Evolutionary conservation across 1,284 basidiomycete genomes (phyloP).

Genomic region (Ustilago curta): DNA sequence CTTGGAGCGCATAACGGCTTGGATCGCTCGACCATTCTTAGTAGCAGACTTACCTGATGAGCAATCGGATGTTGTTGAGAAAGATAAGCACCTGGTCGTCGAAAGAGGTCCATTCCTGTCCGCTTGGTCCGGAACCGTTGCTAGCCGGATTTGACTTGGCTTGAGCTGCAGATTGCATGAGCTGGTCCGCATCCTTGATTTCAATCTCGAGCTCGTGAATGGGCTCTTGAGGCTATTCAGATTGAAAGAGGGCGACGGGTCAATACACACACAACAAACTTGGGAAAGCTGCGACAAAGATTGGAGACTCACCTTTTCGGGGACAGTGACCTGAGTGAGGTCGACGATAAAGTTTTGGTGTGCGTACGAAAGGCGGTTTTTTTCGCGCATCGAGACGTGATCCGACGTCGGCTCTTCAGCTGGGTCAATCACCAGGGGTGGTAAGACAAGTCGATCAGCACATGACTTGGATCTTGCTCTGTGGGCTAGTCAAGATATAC

Average conservation of each 20-base stretch:
- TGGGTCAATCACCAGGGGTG: too few species aligned
- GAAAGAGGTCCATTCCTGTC: conserved; percentile 61
- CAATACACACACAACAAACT: neutral
- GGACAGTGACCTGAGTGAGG: conserved; percentile 84
- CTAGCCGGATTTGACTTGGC: conserved; percentile 20
- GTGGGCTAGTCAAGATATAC: too few species aligned
- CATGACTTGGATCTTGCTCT: too few species aligned
- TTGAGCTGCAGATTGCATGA: conserved; percentile 70
- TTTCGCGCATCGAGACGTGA: conserved; percentile 73
- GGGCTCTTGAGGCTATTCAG: conserved; percentile 49
- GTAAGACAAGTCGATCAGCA: too few species aligned
- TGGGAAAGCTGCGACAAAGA: too few species aligned
- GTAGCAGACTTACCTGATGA: conserved; percentile 36
- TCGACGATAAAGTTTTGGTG: conserved; percentile 94
- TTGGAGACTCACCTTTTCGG: conserved; percentile 46
- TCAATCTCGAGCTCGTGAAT: conserved; percentile 75
- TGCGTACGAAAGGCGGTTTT: conserved; percentile 93
- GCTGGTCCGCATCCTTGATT: conserved; percentile 71
- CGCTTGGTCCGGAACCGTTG: conserved; percentile 11
- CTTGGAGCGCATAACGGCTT: too few species aligned
- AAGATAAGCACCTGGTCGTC: conserved; percentile 65
- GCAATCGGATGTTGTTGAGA: conserved; percentile 65
- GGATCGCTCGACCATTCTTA: too few species aligned
- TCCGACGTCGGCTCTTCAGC: conserved; percentile 62
- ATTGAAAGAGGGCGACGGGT: neutral